These are phyloP conservation scores for Cyclanthera cordifolia DNA, from an alignment of 306 rosid genomes.

Conservation along the genomic window DNA sequence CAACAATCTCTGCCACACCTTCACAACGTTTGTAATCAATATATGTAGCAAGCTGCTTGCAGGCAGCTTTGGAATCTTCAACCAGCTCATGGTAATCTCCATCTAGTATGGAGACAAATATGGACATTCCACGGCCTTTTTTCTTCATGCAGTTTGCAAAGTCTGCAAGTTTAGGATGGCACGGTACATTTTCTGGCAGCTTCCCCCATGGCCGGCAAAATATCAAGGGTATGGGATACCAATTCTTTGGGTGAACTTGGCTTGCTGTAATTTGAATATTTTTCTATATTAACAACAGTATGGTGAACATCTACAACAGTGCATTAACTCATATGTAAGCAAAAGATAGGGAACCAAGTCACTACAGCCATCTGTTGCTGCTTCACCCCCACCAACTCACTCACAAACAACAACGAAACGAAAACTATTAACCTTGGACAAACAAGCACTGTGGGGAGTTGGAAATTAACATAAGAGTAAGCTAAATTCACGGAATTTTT, in stretches of 20 bases:
- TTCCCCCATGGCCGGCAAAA: conserved; percentile 99
- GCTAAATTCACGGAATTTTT: too few relatives aligned
- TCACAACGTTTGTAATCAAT: conserved; percentile 94
- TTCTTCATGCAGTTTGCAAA: conserved; percentile 98
- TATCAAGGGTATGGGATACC: conserved; percentile 94
- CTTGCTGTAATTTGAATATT: conserved; percentile 47
- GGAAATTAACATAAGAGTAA: background rate
- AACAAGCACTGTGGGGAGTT: background rate
- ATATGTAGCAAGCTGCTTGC: conserved; percentile 85
- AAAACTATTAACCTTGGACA: background rate
- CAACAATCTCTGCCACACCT: conserved; percentile 98
- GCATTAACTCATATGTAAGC: background rate
- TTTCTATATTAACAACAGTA: conserved; percentile 11
- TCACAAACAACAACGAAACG: background rate
- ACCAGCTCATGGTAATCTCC: conserved; percentile 94
- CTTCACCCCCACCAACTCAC: too few relatives aligned
- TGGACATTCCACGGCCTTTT: conserved; percentile 98
- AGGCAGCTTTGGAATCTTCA: conserved; percentile 85
- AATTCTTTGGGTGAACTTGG: conserved; percentile 98
- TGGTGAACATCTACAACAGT: background rate
- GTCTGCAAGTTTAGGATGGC: conserved; percentile 99
- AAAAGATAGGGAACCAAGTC: too few relatives aligned
- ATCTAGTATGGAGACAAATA: conserved; percentile 82
- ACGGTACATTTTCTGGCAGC: conserved; percentile 96
- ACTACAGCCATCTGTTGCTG: too few relatives aligned